phyloP scores from a whole-genome alignment of 164 flowering plant species.

The Malania oleifera region DNA sequence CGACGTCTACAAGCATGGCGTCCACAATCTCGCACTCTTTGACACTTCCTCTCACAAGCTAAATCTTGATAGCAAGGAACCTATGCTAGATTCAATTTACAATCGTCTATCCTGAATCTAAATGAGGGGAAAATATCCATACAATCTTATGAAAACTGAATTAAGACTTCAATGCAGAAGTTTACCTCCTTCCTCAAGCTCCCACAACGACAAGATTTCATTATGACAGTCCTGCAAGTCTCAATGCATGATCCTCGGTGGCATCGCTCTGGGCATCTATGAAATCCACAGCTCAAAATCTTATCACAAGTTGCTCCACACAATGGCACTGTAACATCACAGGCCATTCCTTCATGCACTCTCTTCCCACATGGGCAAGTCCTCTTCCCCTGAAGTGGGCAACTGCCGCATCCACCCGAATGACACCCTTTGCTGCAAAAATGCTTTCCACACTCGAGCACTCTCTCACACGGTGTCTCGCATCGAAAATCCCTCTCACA shows the following conservation, averaged over 20 bases:
- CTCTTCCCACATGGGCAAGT: slow-evolving; percentile 86
- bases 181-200: slow-evolving; percentile 83
- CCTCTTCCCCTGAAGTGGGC: slow-evolving; percentile 76
- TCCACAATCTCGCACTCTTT: slow-evolving; percentile 72
- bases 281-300: slow-evolving; percentile 61
- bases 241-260: slow-evolving; percentile 75
- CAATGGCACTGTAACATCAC: slow-evolving; percentile 60
- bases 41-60: slow-evolving; percentile 86
- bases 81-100: slow-evolving; percentile 46
- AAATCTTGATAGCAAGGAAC: slow-evolving; percentile 94
- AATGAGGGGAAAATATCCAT: neutral
- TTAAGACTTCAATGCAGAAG: neutral
- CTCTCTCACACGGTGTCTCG: slow-evolving; percentile 41
- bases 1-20: slow-evolving; percentile 93
- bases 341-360: slow-evolving; percentile 63
- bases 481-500: slow-evolving; percentile 60
- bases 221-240: slow-evolving; percentile 66
- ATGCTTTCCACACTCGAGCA: slow-evolving; percentile 74
- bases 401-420: slow-evolving; percentile 61
- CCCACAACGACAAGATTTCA: slow-evolving; percentile 82
- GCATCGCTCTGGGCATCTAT: slow-evolving; percentile 88
- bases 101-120: neutral
- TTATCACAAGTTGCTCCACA: slow-evolving; percentile 87
- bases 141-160: neutral
- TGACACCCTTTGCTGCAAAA: slow-evolving; percentile 75